A percentile compares a stretch with the other conserved stretches of the same genome.
phyloP scores from a whole-genome alignment of 1,139 yeast genomes.

The Geotrichum macrosporum region DNA sequence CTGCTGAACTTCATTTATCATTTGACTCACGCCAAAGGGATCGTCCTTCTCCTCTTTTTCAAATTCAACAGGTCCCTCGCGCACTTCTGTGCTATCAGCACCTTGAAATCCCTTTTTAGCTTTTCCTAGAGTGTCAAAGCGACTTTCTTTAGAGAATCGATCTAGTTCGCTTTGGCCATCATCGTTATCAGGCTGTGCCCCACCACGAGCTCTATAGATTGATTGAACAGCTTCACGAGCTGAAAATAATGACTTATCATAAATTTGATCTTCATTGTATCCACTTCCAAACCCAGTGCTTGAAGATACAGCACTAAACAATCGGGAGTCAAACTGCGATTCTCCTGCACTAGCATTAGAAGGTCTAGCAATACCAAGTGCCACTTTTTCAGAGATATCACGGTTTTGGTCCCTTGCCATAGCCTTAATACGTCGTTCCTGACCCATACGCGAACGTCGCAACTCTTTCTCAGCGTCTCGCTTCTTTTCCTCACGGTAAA shows the following conservation, averaged over 20 bases:
- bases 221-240: constrained; percentile 49
- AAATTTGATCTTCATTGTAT: constrained; percentile 48
- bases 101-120: constrained; percentile 31
- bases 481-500: constrained; percentile 44
- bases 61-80: constrained; percentile 51
- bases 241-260: constrained; percentile 53
- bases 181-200: constrained; percentile 26
- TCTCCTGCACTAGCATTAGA: constrained; percentile 36
- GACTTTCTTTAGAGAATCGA: constrained; percentile 35
- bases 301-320: constrained; percentile 46
- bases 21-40: constrained; percentile 20
- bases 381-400: constrained; percentile 53
- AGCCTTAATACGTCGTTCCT: constrained; percentile 43
- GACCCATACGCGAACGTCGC: constrained; percentile 44
- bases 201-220: constrained; percentile 42
- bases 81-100: constrained; percentile 26
- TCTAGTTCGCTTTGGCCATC: constrained; percentile 36
- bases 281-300: constrained; percentile 36
- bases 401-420: constrained; percentile 47
- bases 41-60: constrained; percentile 40
- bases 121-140: constrained; percentile 38
- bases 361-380: constrained; percentile 49
- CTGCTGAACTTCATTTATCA: constrained; percentile 31
- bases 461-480: constrained; percentile 47
- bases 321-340: constrained; percentile 52